Percentiles rank a stretch among this genome's conserved stretches.
These are phyloP conservation scores for Periconia digitata DNA, from an alignment of 2,329 filamentous ascomycete genomes.

Conservation along the genomic window DNA sequence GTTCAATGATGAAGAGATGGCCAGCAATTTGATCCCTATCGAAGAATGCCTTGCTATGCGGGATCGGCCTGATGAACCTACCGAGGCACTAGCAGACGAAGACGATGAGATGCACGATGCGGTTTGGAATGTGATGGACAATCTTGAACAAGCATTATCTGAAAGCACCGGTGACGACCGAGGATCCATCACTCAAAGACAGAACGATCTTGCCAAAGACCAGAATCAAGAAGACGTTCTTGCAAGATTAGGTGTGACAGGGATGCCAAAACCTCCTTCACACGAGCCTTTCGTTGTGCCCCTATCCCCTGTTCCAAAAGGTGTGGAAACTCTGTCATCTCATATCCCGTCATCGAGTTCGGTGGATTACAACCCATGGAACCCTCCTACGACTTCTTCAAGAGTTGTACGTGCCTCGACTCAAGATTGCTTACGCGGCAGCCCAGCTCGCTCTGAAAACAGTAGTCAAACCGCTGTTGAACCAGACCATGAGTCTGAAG, in stretches of 20 bases:
- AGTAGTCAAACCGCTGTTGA: slow-evolving; percentile 38
- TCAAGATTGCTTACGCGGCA: slow-evolving; percentile 23
- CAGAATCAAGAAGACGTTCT: slow-evolving; percentile 42
- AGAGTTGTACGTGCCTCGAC: no score
- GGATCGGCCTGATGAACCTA: slow-evolving; percentile 37
- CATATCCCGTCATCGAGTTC: no score
- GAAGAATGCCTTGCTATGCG: slow-evolving; percentile 47
- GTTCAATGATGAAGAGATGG: slow-evolving; percentile 45
- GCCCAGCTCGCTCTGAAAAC: slow-evolving; percentile 36
- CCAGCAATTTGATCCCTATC: slow-evolving; percentile 42
- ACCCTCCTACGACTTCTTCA: slow-evolving; percentile 7
- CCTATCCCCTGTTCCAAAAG: slow-evolving; percentile 14
- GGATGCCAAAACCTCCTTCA: slow-evolving; percentile 38
- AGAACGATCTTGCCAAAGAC: slow-evolving; percentile 10
- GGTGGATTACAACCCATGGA: slow-evolving; percentile 28
- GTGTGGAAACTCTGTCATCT: slow-evolving; percentile 5
- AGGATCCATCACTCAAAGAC: slow-evolving; percentile 6
- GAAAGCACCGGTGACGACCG: slow-evolving; percentile 16
- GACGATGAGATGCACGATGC: slow-evolving; percentile 39
- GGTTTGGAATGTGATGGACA: slow-evolving; percentile 42
- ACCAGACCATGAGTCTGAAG: slow-evolving; percentile 37
- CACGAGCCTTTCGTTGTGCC: slow-evolving; percentile 19
- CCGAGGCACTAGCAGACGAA: slow-evolving; percentile 24
- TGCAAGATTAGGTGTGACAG: slow-evolving; percentile 40
- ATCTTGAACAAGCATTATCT: slow-evolving; percentile 43